These are phyloP conservation scores for Pythium pyrilobum DNA, from an alignment of 352 stramenopile species.

Conservation along the genomic window DNA sequence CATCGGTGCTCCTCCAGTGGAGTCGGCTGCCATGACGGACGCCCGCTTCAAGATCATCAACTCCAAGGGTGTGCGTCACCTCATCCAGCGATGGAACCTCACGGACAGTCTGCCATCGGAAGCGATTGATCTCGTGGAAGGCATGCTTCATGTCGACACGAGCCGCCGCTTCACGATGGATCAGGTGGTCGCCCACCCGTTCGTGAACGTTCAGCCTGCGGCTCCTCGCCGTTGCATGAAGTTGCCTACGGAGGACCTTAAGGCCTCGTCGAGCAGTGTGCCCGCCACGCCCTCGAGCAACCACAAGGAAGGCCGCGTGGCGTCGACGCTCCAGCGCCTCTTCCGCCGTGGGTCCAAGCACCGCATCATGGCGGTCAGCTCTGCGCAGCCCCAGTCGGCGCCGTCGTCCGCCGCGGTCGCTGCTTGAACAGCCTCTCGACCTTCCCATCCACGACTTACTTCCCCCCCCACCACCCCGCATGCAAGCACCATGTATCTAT, in stretches of 20 bases:
- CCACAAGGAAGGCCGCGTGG: slow-evolving; percentile 13
- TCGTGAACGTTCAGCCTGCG: slow-evolving; percentile 28
- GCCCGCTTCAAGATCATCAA: slow-evolving; percentile 62
- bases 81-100: slow-evolving; percentile 67
- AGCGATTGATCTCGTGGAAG: slow-evolving; percentile 56
- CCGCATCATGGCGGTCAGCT: slow-evolving; percentile 26
- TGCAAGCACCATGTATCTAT: slow-evolving; percentile 9
- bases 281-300: slow-evolving; percentile 1
- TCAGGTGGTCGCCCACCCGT: slow-evolving; percentile 56
- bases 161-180: slow-evolving; percentile 51
- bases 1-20: slow-evolving; percentile 55
- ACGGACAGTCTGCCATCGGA: slow-evolving; percentile 41
- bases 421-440: slow-evolving; percentile 2
- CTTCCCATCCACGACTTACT: not conserved
- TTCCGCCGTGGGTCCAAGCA: slow-evolving; percentile 24
- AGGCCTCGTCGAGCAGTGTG: not conserved
- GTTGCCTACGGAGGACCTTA: slow-evolving; percentile 6
- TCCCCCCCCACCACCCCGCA: too few species aligned
- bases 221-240: slow-evolving; percentile 2
- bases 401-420: slow-evolving; percentile 8
- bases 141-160: slow-evolving; percentile 60
- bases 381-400: slow-evolving; percentile 9
- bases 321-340: slow-evolving; percentile 17
- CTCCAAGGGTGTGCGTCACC: slow-evolving; percentile 46
- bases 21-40: slow-evolving; percentile 47